These are phyloP conservation scores for Colletotrichum sp. DNA, from an alignment of 2,329 filamentous ascomycete species.

Conservation along the genomic window DNA sequence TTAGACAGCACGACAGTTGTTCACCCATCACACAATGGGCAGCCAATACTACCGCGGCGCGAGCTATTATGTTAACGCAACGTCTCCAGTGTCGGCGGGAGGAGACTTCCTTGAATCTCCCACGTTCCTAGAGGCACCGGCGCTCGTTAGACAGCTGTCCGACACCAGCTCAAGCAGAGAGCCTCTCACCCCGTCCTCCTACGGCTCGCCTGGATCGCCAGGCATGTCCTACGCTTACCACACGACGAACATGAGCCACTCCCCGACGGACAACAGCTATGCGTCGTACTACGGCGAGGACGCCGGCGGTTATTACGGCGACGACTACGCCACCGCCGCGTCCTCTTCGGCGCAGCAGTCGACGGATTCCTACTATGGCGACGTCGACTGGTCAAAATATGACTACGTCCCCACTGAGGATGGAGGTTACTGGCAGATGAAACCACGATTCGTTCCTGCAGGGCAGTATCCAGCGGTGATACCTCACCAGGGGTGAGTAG, in stretches of 20 bases:
- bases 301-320: neutral
- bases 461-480: constrained; percentile 15
- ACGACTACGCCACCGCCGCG: constrained; percentile 3
- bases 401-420: constrained; percentile 20
- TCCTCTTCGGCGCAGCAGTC: constrained; percentile 16
- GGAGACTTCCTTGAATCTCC: constrained; percentile 16
- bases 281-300: neutral
- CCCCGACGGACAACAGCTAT: neutral
- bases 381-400: constrained; percentile 20
- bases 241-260: constrained; percentile 13
- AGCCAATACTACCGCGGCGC: constrained; percentile 8
- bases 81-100: constrained; percentile 16
- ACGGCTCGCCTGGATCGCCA: constrained; percentile 15
- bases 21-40: constrained; percentile 7
- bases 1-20: constrained; percentile 10
- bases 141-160: constrained; percentile 12
- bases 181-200: constrained; percentile 17
- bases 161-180: constrained; percentile 17
- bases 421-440: constrained; percentile 22
- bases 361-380: constrained; percentile 2
- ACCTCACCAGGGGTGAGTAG: constrained; percentile 20
- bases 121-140: constrained; percentile 13
- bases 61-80: constrained; percentile 18
- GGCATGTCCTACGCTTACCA: constrained; percentile 18
- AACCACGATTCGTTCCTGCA: constrained; percentile 17